Conservation (phyloP, 805 yeast genomes). For the Kodamaea kakaduensis region DNA sequence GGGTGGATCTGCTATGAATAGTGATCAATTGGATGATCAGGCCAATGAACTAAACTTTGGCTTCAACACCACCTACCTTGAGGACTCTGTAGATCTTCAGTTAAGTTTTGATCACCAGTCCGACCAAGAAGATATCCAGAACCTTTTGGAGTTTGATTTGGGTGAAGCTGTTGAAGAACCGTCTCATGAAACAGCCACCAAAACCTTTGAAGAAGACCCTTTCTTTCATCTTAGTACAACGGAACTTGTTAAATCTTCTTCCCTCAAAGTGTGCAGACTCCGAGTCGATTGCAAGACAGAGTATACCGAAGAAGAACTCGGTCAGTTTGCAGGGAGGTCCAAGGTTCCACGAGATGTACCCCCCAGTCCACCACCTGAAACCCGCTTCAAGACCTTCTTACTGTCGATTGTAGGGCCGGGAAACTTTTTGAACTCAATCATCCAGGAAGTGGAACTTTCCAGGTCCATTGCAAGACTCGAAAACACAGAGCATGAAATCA, state of each 20-base stretch:
- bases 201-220: conserved; percentile 10
- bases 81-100: too few relatives aligned
- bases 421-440: conserved; percentile 3
- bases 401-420: neutral
- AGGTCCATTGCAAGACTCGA: conserved; percentile 7
- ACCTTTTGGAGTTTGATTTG: conserved; percentile 9
- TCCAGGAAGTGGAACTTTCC: conserved; percentile 7
- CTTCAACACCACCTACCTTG: too few relatives aligned
- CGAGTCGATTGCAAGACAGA: neutral
- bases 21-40: conserved; percentile 10
- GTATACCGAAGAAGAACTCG: neutral
- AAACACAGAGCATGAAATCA: conserved; percentile 6
- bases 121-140: conserved; percentile 14
- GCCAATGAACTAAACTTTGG: conserved; percentile 24
- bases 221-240: conserved; percentile 12
- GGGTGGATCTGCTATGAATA: too few relatives aligned
- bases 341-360: neutral
- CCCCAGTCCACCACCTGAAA: neutral
- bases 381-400: neutral
- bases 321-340: neutral
- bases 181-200: neutral
- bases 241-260: neutral
- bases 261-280: neutral
- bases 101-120: too few relatives aligned
- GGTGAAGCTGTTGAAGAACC: conserved; percentile 2